Conservation (phyloP, 73 alveolate species). For the Paramecium primaurelia region DNA sequence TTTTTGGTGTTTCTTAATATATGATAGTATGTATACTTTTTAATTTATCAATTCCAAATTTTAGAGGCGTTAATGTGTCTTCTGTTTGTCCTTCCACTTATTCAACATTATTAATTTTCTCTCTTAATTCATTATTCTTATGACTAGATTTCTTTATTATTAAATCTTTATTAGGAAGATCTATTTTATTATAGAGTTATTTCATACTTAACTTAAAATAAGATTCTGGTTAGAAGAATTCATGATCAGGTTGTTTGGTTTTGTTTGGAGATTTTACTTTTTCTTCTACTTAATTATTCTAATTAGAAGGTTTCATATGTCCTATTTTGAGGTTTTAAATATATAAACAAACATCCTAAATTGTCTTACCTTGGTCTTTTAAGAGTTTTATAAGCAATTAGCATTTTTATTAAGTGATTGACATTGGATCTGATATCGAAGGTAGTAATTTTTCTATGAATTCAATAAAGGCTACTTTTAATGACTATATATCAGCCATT, state of each 20-base stretch:
- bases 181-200: not conserved
- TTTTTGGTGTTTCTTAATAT: not conserved
- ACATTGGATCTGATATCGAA: constrained; percentile 35
- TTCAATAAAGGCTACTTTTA: constrained; percentile 31
- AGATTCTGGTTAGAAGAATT: not conserved
- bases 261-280: not conserved
- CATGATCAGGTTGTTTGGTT: not conserved
- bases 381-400: not conserved
- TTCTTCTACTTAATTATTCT: not conserved
- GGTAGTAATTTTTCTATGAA: constrained; percentile 47
- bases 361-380: not conserved
- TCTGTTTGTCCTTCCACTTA: not conserved
- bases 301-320: not conserved
- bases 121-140: not conserved
- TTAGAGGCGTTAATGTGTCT: not conserved
- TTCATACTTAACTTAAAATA: not conserved
- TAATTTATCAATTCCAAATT: not conserved
- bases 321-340: not conserved
- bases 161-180: constrained; percentile 16
- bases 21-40: not conserved
- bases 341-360: not conserved
- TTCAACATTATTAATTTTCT: not conserved
- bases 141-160: not conserved
- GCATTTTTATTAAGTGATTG: not conserved
- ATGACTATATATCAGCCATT: not conserved